A percentile compares a stretch with the other conserved stretches of the same genome.
Evolutionary conservation across 768 basidiomycete species (phyloP).

Genomic region (Hygrophoropsis aurantiaca): DNA sequence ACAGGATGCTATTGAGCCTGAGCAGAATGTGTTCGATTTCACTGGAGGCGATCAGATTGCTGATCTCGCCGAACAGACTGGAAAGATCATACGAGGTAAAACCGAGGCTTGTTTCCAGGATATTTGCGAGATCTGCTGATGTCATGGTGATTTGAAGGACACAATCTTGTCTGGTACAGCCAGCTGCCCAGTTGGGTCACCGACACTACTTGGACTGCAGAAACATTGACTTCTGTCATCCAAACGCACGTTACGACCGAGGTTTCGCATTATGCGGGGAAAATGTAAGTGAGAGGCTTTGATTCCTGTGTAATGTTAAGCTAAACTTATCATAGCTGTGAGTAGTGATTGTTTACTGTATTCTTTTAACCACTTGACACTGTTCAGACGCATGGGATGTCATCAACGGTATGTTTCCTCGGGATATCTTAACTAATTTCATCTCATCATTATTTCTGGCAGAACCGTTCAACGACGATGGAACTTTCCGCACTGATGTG

Average conservation of each 20-base stretch:
- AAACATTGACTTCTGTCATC: constrained; percentile 43
- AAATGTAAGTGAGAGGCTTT: constrained; percentile 37
- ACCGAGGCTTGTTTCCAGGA: not conserved
- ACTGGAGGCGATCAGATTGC: constrained; percentile 18
- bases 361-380: not conserved
- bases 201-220: constrained; percentile 40
- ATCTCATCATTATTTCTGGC: no score
- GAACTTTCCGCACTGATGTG: constrained; percentile 54
- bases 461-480: constrained; percentile 46
- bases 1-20: constrained; percentile 13
- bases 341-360: not conserved
- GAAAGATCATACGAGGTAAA: constrained; percentile 10
- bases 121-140: not conserved
- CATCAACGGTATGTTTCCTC: not conserved
- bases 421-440: no score
- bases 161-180: constrained; percentile 51
- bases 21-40: constrained; percentile 23
- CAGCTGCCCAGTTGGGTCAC: constrained; percentile 55
- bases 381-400: not conserved
- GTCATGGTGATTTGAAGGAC: constrained; percentile 24
- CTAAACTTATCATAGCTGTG: not conserved
- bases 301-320: not conserved
- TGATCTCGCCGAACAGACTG: constrained; percentile 16
- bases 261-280: constrained; percentile 52
- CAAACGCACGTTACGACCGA: constrained; percentile 48